Evolutionary conservation across 139 green algal species (phyloP).

Genomic region (Gonium pectorale): DNA sequence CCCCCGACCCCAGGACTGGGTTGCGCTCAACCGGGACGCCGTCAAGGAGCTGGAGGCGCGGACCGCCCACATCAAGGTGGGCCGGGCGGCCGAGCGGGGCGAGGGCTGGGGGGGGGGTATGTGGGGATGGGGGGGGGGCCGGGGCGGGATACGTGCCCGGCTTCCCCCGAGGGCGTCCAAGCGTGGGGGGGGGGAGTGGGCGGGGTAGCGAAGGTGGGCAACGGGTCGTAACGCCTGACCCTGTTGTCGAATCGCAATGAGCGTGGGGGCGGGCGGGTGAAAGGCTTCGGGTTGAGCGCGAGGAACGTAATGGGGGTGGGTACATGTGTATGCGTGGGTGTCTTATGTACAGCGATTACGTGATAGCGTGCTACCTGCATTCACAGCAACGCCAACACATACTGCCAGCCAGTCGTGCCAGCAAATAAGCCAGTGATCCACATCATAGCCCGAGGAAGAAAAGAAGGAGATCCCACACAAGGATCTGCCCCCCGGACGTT

Average conservation of each 20-base stretch:
- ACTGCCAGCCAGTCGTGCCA: too few species aligned
- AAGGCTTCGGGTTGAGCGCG: too few species aligned
- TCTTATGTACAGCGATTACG: too few species aligned
- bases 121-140: background rate
- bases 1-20: slow-evolving; percentile 30
- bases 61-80: slow-evolving; percentile 31
- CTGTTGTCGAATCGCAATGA: background rate
- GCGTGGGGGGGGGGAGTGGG: too few species aligned
- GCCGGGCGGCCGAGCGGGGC: background rate
- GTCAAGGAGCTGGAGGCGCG: slow-evolving; percentile 18
- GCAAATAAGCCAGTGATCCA: too few species aligned
- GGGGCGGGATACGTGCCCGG: background rate
- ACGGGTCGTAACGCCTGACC: background rate
- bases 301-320: too few species aligned
- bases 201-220: background rate
- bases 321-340: too few species aligned
- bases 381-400: too few species aligned
- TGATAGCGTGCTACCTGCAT: too few species aligned
- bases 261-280: too few species aligned
- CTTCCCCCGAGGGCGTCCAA: too few species aligned
- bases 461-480: background rate
- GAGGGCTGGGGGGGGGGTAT: background rate
- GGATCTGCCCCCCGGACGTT: background rate
- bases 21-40: slow-evolving; percentile 35
- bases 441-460: too few species aligned